Conservation (phyloP, 139 green algal genomes). For the Tetradesmus lagerheimii region DNA sequence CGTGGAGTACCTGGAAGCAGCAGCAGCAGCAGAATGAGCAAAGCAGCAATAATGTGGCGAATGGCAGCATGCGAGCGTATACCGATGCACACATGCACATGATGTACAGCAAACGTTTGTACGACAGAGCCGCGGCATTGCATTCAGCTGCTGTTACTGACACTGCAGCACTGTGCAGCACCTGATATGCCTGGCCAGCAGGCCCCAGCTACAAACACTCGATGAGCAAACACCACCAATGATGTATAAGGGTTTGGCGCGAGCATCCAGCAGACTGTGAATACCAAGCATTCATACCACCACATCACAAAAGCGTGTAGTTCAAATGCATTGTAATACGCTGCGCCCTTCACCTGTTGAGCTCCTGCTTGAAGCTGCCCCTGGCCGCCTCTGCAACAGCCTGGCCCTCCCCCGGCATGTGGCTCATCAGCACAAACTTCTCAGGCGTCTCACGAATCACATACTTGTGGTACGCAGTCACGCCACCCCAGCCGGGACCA, state of each 20-base stretch:
- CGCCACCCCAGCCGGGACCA: constrained; percentile 21
- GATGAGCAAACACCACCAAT: too few species aligned
- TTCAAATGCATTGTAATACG: too few species aligned
- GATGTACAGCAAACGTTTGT: too few species aligned
- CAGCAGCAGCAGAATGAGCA: neutral
- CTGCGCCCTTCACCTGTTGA: neutral
- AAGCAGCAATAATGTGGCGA: too few species aligned
- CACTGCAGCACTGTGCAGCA: neutral
- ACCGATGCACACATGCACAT: neutral
- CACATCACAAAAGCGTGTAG: too few species aligned
- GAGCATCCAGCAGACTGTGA: too few species aligned
- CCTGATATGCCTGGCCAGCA: neutral
- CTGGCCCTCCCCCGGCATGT: constrained; percentile 19
- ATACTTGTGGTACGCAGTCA: neutral
- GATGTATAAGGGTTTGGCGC: too few species aligned
- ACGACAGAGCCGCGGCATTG: neutral
- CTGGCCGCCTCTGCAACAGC: neutral
- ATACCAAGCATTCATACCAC: too few species aligned
- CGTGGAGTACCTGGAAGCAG: constrained; percentile 4
- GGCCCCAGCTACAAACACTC: too few species aligned
- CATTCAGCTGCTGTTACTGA: neutral
- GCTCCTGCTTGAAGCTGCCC: neutral
- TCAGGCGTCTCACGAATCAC: constrained; percentile 2
- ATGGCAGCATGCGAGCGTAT: neutral
- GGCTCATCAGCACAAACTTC: neutral